phyloP scores from a whole-genome alignment of 139 green algal species.

The Picochlorum sp. region DNA sequence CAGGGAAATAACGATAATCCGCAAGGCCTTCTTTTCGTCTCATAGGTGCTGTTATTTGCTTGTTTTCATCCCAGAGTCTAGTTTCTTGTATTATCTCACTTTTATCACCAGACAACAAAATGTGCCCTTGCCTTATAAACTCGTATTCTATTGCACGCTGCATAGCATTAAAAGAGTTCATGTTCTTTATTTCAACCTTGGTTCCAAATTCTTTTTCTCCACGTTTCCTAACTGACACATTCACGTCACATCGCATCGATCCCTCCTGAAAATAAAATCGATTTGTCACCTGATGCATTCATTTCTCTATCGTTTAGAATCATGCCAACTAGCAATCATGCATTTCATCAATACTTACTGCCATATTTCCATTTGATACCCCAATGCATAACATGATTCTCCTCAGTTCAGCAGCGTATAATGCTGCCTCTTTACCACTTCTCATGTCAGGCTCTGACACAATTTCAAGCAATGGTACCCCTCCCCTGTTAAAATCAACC shows the following conservation, averaged over 20 bases:
- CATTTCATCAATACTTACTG: constrained; percentile 5
- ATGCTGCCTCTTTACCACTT: constrained; percentile 70
- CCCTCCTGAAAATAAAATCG: constrained; percentile 41
- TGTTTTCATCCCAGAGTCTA: constrained; percentile 84
- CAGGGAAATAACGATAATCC: constrained; percentile 97
- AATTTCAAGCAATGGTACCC: constrained; percentile 93
- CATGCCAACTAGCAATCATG: not conserved
- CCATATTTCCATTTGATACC: constrained; percentile 86
- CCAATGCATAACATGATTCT: constrained; percentile 78
- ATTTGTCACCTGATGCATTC: not conserved
- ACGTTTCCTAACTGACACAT: constrained; percentile 65
- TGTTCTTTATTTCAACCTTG: constrained; percentile 98
- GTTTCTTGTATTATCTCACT: constrained; percentile 87
- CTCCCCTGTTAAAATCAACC: constrained; percentile 80
- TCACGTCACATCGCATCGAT: constrained; percentile 88
- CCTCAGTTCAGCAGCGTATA: constrained; percentile 82
- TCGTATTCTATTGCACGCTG: constrained; percentile 92
- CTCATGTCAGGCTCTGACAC: constrained; percentile 92
- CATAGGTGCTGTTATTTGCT: constrained; percentile 65
- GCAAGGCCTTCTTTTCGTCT: constrained; percentile 89
- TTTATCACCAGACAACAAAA: constrained; percentile 45
- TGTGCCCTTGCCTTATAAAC: constrained; percentile 58
- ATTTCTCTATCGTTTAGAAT: not conserved
- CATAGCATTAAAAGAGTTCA: constrained; percentile 96
- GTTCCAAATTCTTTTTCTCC: constrained; percentile 63